Base-by-base conservation (phyloP, 1,284 basidiomycete genomes). In the Melampsora larici-populina region DNA sequence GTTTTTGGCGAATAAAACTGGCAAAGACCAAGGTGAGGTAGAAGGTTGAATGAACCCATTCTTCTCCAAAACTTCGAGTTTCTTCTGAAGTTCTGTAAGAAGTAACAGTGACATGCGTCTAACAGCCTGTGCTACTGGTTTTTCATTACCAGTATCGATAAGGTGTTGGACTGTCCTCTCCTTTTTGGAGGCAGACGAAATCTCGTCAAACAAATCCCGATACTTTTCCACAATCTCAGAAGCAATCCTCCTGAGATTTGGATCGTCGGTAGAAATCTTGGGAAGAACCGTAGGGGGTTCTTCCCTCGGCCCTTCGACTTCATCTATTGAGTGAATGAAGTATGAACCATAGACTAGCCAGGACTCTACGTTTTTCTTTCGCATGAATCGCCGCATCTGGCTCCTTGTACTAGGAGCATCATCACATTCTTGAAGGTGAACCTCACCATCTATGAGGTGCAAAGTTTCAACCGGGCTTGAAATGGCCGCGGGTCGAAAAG, bases 281-380 rank as follows among this genome's bases (percentile, higher is more conserved):
- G 70, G 58, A 40, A 72, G 18, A 15, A 43, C 55, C 24, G 62
- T 40, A 17, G 33, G 33, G 4, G 3, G n/a, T 17, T 72, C 70
- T 31, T 72, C 70, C 31, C 58, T 18, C 21, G 70, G 70, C n/a
- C 70, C 70, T 4, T 31, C 18, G 4, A 72, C 70, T 18, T 60
- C 70, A 15, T 60, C 58, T 36, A 55, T 60, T 7, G 48, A 21
- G 48, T 21, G 21, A 11, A 49, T 11, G 48, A 11, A 11, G 11
- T 49, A 11, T 11, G 11, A 21, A 11, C 48, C 48, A 11, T 49
- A 21, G 48, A 49, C 21, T 21, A 49, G 48, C 48, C 48, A 49
- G 48, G 21, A 11, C 48, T 49, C 48, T 49, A 21, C 21, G 11
- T 21, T 21, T 49, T 49, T 49, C 11, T 49, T 11, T 49, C 48